A percentile compares a stretch with the other conserved stretches of the same genome.
phyloP scores from a whole-genome alignment of 225 moss, liverwort and hornwort species.

The Pseudisothecium myosuroides region DNA sequence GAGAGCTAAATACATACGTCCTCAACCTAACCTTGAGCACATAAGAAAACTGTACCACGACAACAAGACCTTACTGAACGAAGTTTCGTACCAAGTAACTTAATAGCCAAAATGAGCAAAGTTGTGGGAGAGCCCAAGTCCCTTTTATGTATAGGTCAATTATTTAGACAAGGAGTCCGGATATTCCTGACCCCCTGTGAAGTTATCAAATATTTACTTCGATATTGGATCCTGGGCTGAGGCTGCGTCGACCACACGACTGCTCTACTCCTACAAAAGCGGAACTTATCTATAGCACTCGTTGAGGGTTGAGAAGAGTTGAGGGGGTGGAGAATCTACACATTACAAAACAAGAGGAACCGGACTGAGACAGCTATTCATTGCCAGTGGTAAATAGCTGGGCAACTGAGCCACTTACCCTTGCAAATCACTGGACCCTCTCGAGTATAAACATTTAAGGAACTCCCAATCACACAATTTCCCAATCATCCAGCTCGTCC shows the following conservation, averaged over 20 bases:
- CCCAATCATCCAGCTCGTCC: conserved; percentile 42
- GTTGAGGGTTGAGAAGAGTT: neutral
- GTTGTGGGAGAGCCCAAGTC: conserved; percentile 50
- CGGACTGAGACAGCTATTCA: conserved; percentile 26
- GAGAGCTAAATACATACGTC: neutral
- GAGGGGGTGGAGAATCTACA: conserved; percentile 17
- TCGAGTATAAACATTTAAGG: neutral
- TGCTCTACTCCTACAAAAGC: conserved; percentile 42
- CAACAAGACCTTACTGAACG: neutral
- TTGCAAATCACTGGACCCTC: conserved; percentile 40
- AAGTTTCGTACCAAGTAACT: neutral
- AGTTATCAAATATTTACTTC: conserved; percentile 24
- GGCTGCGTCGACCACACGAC: conserved; percentile 34
- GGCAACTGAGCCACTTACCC: conserved; percentile 21
- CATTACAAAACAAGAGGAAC: conserved; percentile 43
- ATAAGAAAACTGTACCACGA: neutral
- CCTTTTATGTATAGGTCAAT: conserved; percentile 50
- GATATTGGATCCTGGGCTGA: conserved; percentile 37
- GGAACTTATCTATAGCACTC: conserved; percentile 3
- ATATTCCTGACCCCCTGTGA: conserved; percentile 15
- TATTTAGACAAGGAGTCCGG: conserved; percentile 39
- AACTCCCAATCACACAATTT: conserved; percentile 28
- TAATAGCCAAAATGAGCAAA: conserved; percentile 19
- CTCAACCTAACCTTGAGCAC: neutral
- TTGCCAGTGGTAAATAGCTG: conserved; percentile 27